A percentile compares a stretch with the other conserved stretches of the same genome.
Evolutionary conservation across 148 eudicot species (phyloP).

Genomic region (Cornus suecica): DNA sequence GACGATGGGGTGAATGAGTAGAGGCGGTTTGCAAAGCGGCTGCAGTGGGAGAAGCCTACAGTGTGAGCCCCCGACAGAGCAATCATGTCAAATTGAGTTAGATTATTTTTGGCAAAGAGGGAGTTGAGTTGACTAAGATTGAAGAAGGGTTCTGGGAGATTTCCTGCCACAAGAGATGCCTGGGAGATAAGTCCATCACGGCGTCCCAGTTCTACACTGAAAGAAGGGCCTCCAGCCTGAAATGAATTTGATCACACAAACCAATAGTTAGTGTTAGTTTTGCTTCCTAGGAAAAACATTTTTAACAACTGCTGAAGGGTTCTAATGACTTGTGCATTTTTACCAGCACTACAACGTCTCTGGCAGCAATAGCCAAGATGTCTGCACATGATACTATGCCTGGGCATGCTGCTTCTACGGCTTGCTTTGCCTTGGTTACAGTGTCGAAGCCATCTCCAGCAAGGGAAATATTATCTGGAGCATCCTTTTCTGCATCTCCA

Average conservation of each 20-base stretch:
- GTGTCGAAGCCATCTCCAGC: constrained; percentile 90
- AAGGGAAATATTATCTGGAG: constrained; percentile 55
- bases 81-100: constrained; percentile 48
- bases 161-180: constrained; percentile 51
- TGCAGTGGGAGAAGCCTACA: constrained; percentile 62
- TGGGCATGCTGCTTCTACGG: constrained; percentile 75
- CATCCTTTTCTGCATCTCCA: constrained; percentile 71
- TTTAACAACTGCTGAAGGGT: not conserved
- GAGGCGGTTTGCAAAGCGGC: constrained; percentile 37
- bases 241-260: not conserved
- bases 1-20: constrained; percentile 46
- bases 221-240: constrained; percentile 64
- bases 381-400: constrained; percentile 86
- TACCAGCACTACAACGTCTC: constrained; percentile 73
- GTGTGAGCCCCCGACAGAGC: constrained; percentile 69
- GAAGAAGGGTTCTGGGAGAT: constrained; percentile 47
- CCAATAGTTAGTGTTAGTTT: not conserved
- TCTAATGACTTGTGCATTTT: not conserved
- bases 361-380: constrained; percentile 65
- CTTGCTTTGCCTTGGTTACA: constrained; percentile 62
- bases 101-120: constrained; percentile 42
- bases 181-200: constrained; percentile 61
- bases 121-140: constrained; percentile 35
- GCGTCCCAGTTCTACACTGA: constrained; percentile 60
- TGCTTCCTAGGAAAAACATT: not conserved